Base-by-base conservation (phyloP, 352 stramenopile genomes). In the Pythium oligandrum region DNA sequence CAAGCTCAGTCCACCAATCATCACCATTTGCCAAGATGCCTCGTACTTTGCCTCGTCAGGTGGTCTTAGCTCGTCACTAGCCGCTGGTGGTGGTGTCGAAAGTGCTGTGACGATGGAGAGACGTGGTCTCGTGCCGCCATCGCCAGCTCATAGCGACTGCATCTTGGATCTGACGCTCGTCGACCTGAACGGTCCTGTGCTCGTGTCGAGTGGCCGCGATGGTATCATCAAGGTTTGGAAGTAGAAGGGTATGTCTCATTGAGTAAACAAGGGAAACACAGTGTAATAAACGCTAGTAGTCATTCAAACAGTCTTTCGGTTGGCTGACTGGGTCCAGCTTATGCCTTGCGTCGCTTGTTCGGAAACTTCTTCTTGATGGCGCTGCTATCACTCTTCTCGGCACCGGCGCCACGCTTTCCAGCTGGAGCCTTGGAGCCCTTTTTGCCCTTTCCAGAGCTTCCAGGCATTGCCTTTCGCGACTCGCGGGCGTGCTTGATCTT, bases 191-290 rank as follows among this genome's bases (percentile, higher is more conserved):
- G 81, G 77, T 5, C 87, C 87, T 12, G 87, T 95, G 63, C 65
- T 99, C 30, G 83, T 98, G 32, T 98, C 94, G 12, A 89, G 86
- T 55, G 93, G 87, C 33, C 80, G 95, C 47, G 96, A 99, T 73
- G 93, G 92, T 34, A 88, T 97, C 60, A 97, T 99, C 57, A 98
- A 98, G 70, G 71, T 98, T 48, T 99, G 93, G 93, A 92, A 95
- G 51, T 99, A 43, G 38, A 43, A 43, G 38, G 38, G 38, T 43
- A 43, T 48, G 43, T 48, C 43, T 48, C 9, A 30, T 48, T 30
- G 43, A 48, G 43, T 48, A 48, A 31, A 30, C 43, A 48, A 48
- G 43, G 43, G 17, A 48, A 48, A 48, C 9, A 48, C 17, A 48
- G 43, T 30, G 9, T 48, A 48, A 48, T 48, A 48, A 48, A 48